Percentiles rank a stretch among this genome's conserved stretches.
Conservation (phyloP, 805 yeast species). For the Teunomyces kruisii region DNA sequence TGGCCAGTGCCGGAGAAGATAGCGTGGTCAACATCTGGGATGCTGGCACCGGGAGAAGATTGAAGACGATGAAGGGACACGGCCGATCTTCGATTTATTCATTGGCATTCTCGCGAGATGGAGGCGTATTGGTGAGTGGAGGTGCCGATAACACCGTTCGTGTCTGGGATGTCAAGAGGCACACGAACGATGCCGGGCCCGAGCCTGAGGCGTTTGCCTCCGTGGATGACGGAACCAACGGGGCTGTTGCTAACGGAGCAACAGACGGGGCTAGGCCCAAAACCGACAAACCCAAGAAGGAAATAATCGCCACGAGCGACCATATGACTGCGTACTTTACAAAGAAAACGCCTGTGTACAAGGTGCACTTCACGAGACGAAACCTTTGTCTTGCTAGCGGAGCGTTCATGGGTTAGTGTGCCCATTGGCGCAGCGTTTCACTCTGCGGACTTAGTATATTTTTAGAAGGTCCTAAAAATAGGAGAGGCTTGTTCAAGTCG, state of each 20-base stretch:
- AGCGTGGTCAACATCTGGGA: constrained; percentile 90
- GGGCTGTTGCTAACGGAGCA: constrained; percentile 10
- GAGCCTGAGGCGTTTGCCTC: constrained; percentile 66
- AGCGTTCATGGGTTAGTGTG: constrained; percentile 50
- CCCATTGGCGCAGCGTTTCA: too few species aligned
- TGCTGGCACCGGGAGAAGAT: constrained; percentile 82
- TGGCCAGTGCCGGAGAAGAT: constrained; percentile 95
- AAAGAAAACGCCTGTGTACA: constrained; percentile 89
- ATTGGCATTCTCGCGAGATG: constrained; percentile 80
- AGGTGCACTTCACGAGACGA: constrained; percentile 87
- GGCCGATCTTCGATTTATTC: constrained; percentile 86
- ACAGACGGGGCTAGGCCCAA: constrained; percentile 23
- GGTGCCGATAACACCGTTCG: constrained; percentile 92
- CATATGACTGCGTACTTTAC: constrained; percentile 93
- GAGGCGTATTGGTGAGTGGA: constrained; percentile 84
- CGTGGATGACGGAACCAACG: constrained; percentile 7
- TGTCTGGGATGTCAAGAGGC: constrained; percentile 92
- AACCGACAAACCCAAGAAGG: constrained; percentile 54
- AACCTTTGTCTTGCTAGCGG: constrained; percentile 94
- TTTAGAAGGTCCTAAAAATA: neutral
- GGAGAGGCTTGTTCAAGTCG: neutral
- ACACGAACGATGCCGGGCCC: constrained; percentile 75
- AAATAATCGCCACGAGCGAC: constrained; percentile 80
- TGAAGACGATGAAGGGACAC: constrained; percentile 93
- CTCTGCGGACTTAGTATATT: neutral